These are phyloP conservation scores for Acer negundo DNA, from an alignment of 345 rosid species.

Conservation along the genomic window DNA sequence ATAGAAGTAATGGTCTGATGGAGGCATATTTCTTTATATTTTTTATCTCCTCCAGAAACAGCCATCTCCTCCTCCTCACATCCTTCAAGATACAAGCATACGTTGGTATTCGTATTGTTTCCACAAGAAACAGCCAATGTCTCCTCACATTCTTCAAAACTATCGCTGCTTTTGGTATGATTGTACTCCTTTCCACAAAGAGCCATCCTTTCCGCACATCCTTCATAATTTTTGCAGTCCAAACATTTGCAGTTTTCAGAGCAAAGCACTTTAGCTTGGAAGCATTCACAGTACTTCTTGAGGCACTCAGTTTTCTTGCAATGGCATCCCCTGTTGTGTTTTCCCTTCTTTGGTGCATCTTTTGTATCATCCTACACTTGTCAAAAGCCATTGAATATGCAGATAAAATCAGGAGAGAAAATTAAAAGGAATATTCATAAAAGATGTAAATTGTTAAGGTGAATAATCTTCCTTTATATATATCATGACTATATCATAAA, in stretches of 20 bases:
- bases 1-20: slow-evolving; percentile 23
- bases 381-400: slow-evolving; percentile 17
- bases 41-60: slow-evolving; percentile 29
- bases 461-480: background rate
- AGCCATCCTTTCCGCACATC: slow-evolving; percentile 18
- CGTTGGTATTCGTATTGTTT: slow-evolving; percentile 5
- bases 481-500: background rate
- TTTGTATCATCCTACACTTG: slow-evolving; percentile 28
- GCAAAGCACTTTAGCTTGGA: slow-evolving; percentile 52
- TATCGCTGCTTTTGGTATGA: slow-evolving; percentile 13
- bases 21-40: slow-evolving; percentile 11
- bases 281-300: slow-evolving; percentile 66
- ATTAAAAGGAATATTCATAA: background rate
- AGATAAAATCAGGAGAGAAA: background rate
- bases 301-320: slow-evolving; percentile 55
- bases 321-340: slow-evolving; percentile 50
- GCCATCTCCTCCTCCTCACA: slow-evolving; percentile 42
- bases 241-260: slow-evolving; percentile 54
- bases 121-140: slow-evolving; percentile 13
- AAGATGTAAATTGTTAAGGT: background rate
- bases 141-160: slow-evolving; percentile 22
- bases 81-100: slow-evolving; percentile 30
- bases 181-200: background rate
- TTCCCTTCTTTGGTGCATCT: slow-evolving; percentile 28
- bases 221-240: slow-evolving; percentile 44